Evolutionary conservation across 495 filamentous ascomycete species (phyloP).

Genomic region (Neurospora sp.): DNA sequence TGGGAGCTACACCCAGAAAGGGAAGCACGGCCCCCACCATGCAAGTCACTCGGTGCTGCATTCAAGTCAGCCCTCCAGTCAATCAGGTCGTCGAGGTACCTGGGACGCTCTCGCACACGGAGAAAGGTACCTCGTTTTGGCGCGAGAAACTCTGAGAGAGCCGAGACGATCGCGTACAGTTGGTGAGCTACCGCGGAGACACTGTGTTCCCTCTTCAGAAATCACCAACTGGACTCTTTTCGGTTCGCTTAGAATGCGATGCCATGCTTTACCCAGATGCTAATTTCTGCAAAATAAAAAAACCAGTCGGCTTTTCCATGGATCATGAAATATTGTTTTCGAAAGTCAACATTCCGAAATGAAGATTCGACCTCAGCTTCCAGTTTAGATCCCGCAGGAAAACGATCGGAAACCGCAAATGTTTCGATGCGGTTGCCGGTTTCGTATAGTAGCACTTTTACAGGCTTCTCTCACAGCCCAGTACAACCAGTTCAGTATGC

Average conservation of each 20-base stretch:
- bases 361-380: not conserved
- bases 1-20: not conserved
- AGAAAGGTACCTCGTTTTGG: not conserved
- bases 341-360: not conserved
- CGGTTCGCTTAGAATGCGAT: not conserved
- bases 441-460: not conserved
- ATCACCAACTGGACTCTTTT: not conserved
- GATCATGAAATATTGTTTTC: not conserved
- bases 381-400: not conserved
- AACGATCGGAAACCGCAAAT: not conserved
- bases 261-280: not conserved
- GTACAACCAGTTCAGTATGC: too few species aligned
- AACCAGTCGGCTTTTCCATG: not conserved
- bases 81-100: not conserved
- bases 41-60: not conserved
- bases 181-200: not conserved
- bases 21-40: not conserved
- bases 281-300: not conserved
- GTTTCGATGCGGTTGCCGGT: not conserved
- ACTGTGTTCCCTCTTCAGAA: not conserved
- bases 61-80: not conserved
- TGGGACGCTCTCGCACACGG: not conserved
- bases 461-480: not conserved
- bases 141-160: not conserved
- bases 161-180: not conserved